Conservation (phyloP, 106 monocot species). For the Allium sativum region DNA sequence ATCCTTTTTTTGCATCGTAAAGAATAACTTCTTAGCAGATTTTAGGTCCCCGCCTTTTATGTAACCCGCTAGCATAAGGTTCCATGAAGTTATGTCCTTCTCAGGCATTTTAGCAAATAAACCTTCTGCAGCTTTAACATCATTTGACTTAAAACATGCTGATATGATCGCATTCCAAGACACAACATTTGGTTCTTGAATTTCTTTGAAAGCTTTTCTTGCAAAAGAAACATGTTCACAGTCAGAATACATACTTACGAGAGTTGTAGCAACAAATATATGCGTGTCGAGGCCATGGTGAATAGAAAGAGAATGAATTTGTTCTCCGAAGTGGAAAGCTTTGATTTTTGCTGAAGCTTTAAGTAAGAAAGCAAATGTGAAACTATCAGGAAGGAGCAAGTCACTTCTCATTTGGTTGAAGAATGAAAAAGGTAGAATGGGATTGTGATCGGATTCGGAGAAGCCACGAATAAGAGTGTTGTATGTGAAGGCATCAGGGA, state of each 20-base stretch:
- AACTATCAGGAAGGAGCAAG: constrained; percentile 37
- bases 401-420: constrained; percentile 24
- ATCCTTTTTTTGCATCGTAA: constrained; percentile 29
- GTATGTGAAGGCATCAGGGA: constrained; percentile 45
- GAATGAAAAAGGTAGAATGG: constrained; percentile 14
- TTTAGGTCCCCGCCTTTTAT: constrained; percentile 24
- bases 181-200: constrained; percentile 45
- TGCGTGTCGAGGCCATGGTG: constrained; percentile 36
- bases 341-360: constrained; percentile 39
- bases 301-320: constrained; percentile 34
- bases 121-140: constrained; percentile 18
- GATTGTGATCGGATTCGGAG: constrained; percentile 16
- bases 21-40: constrained; percentile 30
- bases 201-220: constrained; percentile 30
- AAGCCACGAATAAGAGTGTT: constrained; percentile 58
- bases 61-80: constrained; percentile 61
- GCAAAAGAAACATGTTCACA: constrained; percentile 22
- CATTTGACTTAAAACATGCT: constrained; percentile 24
- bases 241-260: constrained; percentile 50
- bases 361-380: constrained; percentile 59
- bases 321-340: constrained; percentile 16
- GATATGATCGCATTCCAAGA: constrained; percentile 55
- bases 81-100: constrained; percentile 52
- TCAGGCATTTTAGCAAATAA: constrained; percentile 36
- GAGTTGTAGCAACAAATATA: constrained; percentile 48